Evolutionary conservation across 768 basidiomycete genomes (phyloP).

Genomic region (Russula sp.): DNA sequence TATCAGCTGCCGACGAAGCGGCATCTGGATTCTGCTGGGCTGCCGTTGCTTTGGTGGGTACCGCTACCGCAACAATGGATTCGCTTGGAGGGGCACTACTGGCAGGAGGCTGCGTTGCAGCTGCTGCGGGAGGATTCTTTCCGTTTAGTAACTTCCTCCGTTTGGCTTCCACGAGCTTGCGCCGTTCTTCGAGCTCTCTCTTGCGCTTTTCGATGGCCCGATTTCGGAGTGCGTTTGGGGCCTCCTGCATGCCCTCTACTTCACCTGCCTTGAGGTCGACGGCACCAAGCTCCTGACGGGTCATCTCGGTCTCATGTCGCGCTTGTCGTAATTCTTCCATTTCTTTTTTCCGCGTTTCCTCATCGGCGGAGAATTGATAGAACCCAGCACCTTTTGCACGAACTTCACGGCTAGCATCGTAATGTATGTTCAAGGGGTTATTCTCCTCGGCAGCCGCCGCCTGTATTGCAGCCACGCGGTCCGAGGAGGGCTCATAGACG

Average conservation of each 20-base stretch:
- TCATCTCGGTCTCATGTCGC: slow-evolving; percentile 68
- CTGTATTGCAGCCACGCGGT: slow-evolving; percentile 71
- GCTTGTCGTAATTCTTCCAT: slow-evolving; percentile 76
- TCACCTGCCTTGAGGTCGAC: slow-evolving; percentile 64
- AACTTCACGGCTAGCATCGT: slow-evolving; percentile 77
- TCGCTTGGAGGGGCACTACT: slow-evolving; percentile 10
- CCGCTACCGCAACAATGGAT: slow-evolving; percentile 3
- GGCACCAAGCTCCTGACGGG: slow-evolving; percentile 58
- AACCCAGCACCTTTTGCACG: slow-evolving; percentile 88
- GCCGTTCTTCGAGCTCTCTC: slow-evolving; percentile 67
- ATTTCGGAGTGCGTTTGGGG: slow-evolving; percentile 40
- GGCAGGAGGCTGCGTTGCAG: slow-evolving; percentile 18
- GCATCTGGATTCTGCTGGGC: slow-evolving; percentile 3
- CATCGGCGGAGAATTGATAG: slow-evolving; percentile 88
- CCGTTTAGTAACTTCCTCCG: slow-evolving; percentile 49
- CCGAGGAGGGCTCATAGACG: slow-evolving; percentile 78
- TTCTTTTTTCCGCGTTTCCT: slow-evolving; percentile 69
- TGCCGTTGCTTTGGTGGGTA: slow-evolving; percentile 23
- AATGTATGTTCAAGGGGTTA: slow-evolving; percentile 73
- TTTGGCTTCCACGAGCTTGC: slow-evolving; percentile 60
- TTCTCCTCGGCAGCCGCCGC: slow-evolving; percentile 66
- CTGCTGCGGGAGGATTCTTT: background rate
- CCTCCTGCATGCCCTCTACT: slow-evolving; percentile 67
- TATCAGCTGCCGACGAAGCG: slow-evolving; percentile 49
- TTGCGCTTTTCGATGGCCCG: slow-evolving; percentile 71